These are phyloP conservation scores for Pleurozium schreberi DNA, from an alignment of 225 moss, liverwort and hornwort species.

Conservation along the genomic window DNA sequence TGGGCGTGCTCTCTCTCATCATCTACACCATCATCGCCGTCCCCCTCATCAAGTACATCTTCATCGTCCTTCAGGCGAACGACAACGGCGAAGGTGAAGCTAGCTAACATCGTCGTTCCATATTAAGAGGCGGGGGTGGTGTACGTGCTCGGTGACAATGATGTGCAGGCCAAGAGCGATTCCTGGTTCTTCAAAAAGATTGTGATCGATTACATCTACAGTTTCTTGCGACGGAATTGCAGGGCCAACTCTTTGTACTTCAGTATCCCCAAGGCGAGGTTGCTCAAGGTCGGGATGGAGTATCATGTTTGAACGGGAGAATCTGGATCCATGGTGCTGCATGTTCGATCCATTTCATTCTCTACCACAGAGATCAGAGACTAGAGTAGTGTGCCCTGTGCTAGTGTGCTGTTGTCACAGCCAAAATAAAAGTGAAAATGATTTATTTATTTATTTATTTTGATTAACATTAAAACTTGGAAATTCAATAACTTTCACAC, in stretches of 20 bases:
- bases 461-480: too few species aligned
- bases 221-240: constrained; percentile 44
- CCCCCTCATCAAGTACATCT: constrained; percentile 46
- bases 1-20: constrained; percentile 69
- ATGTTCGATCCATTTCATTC: not conserved
- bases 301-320: constrained; percentile 25
- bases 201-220: constrained; percentile 45
- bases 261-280: constrained; percentile 39
- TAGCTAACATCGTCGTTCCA: too few species aligned
- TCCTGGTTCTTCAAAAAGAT: constrained; percentile 51
- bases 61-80: constrained; percentile 29
- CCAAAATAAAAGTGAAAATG: too few species aligned
- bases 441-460: too few species aligned
- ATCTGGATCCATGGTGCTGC: not conserved
- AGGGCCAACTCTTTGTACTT: constrained; percentile 39
- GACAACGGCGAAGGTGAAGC: constrained; percentile 35
- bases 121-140: constrained; percentile 40
- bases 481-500: too few species aligned
- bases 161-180: constrained; percentile 48
- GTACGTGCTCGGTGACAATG: constrained; percentile 50
- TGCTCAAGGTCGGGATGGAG: constrained; percentile 72
- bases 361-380: too few species aligned
- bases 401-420: too few species aligned
- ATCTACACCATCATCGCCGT: constrained; percentile 69
- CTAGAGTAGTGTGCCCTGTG: too few species aligned